Conservation (phyloP, 1,284 basidiomycete species). For the Stygiomarasmius scandens region DNA sequence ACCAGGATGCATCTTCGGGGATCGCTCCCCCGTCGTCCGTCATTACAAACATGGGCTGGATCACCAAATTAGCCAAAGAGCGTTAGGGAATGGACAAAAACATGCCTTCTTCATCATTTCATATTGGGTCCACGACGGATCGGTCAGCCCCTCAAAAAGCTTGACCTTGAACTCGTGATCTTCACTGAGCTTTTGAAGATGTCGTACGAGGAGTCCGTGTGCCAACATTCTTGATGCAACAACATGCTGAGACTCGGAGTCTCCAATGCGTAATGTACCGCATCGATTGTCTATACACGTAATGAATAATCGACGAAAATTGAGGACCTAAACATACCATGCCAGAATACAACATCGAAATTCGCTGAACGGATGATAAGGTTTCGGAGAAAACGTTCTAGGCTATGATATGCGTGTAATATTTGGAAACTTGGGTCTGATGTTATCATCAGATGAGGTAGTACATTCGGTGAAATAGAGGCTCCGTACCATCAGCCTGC, state of each 20-base stretch:
- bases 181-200: constrained; percentile 42
- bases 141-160: constrained; percentile 45
- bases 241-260: constrained; percentile 32
- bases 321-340: constrained; percentile 39
- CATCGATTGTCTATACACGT: constrained; percentile 42
- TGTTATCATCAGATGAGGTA: constrained; percentile 4
- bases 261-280: constrained; percentile 25
- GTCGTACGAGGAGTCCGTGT: constrained; percentile 51
- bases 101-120: constrained; percentile 42
- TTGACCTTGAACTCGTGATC: constrained; percentile 36
- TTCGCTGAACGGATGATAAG: constrained; percentile 51
- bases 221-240: constrained; percentile 54
- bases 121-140: constrained; percentile 54
- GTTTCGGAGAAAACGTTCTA: constrained; percentile 55
- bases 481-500: constrained; percentile 38
- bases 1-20: constrained; percentile 14
- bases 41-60: constrained; percentile 69
- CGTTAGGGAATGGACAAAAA: background rate
- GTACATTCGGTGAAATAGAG: background rate
- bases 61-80: background rate
- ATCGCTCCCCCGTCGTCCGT: constrained; percentile 52
- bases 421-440: constrained; percentile 62
- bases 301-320: constrained; percentile 1
- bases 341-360: constrained; percentile 70
- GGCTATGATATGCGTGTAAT: constrained; percentile 55